A percentile compares a stretch with the other conserved stretches of the same genome.
Evolutionary conservation across 2,329 filamentous ascomycete genomes (phyloP).

Genomic region (Colletotrichum zoysiae): DNA sequence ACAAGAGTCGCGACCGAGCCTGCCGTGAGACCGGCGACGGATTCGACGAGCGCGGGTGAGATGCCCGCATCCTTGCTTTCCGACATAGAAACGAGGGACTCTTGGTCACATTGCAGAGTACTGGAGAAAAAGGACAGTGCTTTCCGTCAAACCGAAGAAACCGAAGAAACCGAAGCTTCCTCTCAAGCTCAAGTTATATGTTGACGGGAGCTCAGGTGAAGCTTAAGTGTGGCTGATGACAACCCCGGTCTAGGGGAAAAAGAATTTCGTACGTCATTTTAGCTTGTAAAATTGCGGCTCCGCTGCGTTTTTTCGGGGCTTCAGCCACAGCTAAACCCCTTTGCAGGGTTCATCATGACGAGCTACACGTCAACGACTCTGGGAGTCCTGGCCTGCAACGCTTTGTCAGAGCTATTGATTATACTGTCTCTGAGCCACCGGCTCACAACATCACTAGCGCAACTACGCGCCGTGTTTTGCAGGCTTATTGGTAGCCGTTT

Average conservation of each 20-base stretch:
- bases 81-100: constrained; percentile 57
- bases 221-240: constrained; percentile 33
- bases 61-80: constrained; percentile 67
- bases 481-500: background rate
- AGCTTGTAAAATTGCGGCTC: constrained; percentile 33
- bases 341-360: constrained; percentile 27
- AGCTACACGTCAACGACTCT: constrained; percentile 6
- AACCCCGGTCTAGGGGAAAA: background rate
- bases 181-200: background rate
- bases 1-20: constrained; percentile 87
- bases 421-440: background rate
- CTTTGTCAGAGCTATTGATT: background rate
- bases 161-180: background rate
- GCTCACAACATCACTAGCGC: background rate
- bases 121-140: background rate
- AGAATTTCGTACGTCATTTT: constrained; percentile 40
- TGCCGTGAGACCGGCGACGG: constrained; percentile 89
- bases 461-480: too few species aligned
- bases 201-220: constrained; percentile 8
- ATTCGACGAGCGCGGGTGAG: constrained; percentile 85
- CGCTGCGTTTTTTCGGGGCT: constrained; percentile 26
- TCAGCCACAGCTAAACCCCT: constrained; percentile 29
- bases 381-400: background rate
- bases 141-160: background rate
- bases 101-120: constrained; percentile 35